Evolutionary conservation across 352 stramenopile species (phyloP).

Genomic region (Plasmopara viticola): DNA sequence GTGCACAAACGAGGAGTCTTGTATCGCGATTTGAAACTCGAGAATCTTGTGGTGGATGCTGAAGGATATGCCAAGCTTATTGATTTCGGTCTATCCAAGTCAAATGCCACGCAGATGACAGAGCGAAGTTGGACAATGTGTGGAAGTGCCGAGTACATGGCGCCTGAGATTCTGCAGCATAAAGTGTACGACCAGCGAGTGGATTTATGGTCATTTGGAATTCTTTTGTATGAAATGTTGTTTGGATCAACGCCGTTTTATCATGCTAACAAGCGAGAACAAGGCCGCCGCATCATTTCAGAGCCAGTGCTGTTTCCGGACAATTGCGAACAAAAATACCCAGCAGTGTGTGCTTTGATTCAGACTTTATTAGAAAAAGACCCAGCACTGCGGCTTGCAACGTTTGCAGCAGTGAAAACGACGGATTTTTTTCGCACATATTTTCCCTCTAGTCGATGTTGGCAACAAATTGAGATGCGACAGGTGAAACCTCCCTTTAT

Average conservation of each 20-base stretch:
- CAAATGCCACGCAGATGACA: slow-evolving; percentile 35
- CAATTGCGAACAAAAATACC: slow-evolving; percentile 34
- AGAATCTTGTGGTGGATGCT: slow-evolving; percentile 82
- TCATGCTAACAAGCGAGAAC: slow-evolving; percentile 56
- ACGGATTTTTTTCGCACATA: slow-evolving; percentile 45
- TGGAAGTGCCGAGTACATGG: slow-evolving; percentile 76
- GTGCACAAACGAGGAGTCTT: slow-evolving; percentile 50
- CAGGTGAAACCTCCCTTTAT: slow-evolving; percentile 48
- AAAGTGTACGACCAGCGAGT: slow-evolving; percentile 50
- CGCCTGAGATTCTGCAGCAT: slow-evolving; percentile 57
- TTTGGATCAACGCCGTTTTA: slow-evolving; percentile 84
- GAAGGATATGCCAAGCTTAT: slow-evolving; percentile 83
- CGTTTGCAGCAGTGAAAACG: slow-evolving; percentile 37
- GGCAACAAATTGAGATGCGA: slow-evolving; percentile 39
- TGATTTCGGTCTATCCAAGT: slow-evolving; percentile 68
- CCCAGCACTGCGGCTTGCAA: slow-evolving; percentile 29
- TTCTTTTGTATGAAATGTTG: slow-evolving; percentile 65
- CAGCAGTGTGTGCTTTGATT: slow-evolving; percentile 43
- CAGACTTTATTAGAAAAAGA: slow-evolving; percentile 42
- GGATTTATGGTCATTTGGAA: slow-evolving; percentile 76
- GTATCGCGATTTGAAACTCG: slow-evolving; percentile 85
- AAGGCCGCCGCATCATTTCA: slow-evolving; percentile 63
- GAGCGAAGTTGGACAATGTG: slow-evolving; percentile 49
- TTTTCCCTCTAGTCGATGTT: slow-evolving; percentile 34
- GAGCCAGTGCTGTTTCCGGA: slow-evolving; percentile 50